Evolutionary conservation across 1,139 yeast genomes (phyloP).

Genomic region (Zhuliangozyma blackwelliae): DNA sequence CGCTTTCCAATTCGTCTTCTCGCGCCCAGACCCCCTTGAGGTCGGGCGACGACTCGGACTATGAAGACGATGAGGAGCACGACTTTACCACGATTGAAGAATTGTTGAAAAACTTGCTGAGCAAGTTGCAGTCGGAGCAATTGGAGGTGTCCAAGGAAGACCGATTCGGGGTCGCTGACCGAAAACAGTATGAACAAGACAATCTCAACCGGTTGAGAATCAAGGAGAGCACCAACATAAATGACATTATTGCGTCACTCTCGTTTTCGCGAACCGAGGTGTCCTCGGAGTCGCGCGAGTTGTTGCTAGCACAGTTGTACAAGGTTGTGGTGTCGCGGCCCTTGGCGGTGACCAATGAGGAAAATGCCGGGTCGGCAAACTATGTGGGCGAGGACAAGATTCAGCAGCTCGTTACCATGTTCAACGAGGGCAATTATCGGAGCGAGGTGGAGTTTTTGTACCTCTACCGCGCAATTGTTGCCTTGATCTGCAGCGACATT

Average conservation of each 20-base stretch:
- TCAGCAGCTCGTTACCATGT: slow-evolving; percentile 27
- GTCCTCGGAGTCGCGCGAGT: slow-evolving; percentile 46
- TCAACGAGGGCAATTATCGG: slow-evolving; percentile 32
- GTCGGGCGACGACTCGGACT: slow-evolving; percentile 26
- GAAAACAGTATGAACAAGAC: slow-evolving; percentile 29
- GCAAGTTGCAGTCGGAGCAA: slow-evolving; percentile 24
- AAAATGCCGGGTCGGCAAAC: slow-evolving; percentile 26
- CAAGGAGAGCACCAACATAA: slow-evolving; percentile 35
- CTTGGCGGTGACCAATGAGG: slow-evolving; percentile 34
- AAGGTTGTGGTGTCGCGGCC: slow-evolving; percentile 45
- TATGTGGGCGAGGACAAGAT: slow-evolving; percentile 37
- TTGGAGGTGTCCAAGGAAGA: slow-evolving; percentile 13
- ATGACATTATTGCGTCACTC: slow-evolving; percentile 39
- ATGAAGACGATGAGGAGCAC: slow-evolving; percentile 39
- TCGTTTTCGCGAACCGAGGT: slow-evolving; percentile 40
- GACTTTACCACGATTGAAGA: slow-evolving; percentile 40
- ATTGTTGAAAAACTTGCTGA: slow-evolving; percentile 33
- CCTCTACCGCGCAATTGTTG: slow-evolving; percentile 38
- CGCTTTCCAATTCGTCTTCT: slow-evolving; percentile 24
- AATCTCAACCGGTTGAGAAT: slow-evolving; percentile 33
- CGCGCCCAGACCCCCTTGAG: slow-evolving; percentile 37
- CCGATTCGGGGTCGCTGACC: slow-evolving; percentile 15
- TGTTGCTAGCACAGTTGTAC: slow-evolving; percentile 48
- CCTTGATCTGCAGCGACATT: slow-evolving; percentile 43
- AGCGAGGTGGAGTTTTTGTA: slow-evolving; percentile 42